These are phyloP conservation scores for Paracoccidioides brasiliensis DNA, from an alignment of 2,329 filamentous ascomycete genomes.

Conservation along the genomic window DNA sequence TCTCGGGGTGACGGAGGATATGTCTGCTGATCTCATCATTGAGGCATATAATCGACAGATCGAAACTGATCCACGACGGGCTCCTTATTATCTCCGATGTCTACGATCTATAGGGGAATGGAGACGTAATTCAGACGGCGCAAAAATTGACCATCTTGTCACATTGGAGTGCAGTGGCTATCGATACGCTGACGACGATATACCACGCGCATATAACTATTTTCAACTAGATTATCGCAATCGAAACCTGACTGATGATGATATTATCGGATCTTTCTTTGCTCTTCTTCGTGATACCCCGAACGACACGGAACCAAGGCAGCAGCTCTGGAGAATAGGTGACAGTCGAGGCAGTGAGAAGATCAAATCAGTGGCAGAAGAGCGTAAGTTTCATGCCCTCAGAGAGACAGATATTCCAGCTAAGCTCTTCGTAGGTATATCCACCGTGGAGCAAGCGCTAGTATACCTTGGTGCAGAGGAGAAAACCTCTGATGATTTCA, in stretches of 20 bases:
- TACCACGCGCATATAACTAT: slow-evolving; percentile 45
- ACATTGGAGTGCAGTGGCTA: slow-evolving; percentile 46
- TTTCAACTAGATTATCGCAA: slow-evolving; percentile 42
- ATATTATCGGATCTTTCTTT: slow-evolving; percentile 49
- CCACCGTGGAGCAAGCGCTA: slow-evolving; percentile 52
- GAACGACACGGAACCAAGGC: slow-evolving; percentile 42
- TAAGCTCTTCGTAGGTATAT: slow-evolving; percentile 31
- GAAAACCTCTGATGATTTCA: slow-evolving; percentile 42
- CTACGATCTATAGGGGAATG: slow-evolving; percentile 46
- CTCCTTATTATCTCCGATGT: slow-evolving; percentile 52
- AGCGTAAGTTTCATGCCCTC: slow-evolving; percentile 26
- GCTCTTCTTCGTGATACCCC: slow-evolving; percentile 44
- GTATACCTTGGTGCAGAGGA: slow-evolving; percentile 44
- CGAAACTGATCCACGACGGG: slow-evolving; percentile 40
- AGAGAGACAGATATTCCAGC: neutral
- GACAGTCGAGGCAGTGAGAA: slow-evolving; percentile 43
- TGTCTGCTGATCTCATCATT: slow-evolving; percentile 47
- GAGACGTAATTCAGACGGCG: slow-evolving; percentile 36
- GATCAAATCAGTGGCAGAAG: slow-evolving; percentile 46
- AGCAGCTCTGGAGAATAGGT: slow-evolving; percentile 48
- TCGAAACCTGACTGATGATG: slow-evolving; percentile 40
- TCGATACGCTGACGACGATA: slow-evolving; percentile 43
- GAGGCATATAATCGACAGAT: slow-evolving; percentile 52
- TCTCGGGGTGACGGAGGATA: slow-evolving; percentile 49
- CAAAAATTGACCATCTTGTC: slow-evolving; percentile 39